Conservation (phyloP, 139 green algal genomes). For the Tetraselmis striata region DNA sequence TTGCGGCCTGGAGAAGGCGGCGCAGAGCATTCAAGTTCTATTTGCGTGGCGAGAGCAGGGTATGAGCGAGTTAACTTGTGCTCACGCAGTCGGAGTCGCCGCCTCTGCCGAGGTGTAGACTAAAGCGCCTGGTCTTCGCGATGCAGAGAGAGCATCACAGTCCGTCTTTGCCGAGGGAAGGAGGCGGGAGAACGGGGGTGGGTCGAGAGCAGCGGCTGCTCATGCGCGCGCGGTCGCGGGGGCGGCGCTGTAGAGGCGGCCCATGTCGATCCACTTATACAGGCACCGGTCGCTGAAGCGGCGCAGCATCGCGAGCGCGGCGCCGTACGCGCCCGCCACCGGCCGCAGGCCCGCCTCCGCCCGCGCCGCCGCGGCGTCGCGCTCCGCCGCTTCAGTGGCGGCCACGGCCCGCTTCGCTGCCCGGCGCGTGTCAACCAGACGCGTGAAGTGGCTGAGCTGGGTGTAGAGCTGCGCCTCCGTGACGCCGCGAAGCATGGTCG, state of each 20-base stretch:
- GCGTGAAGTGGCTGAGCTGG: constrained; percentile 33
- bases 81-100: too few relatives aligned
- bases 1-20: too few relatives aligned
- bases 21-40: too few relatives aligned
- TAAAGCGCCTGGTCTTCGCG: too few relatives aligned
- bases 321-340: not conserved
- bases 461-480: constrained; percentile 57
- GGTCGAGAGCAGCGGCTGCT: too few relatives aligned
- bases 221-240: not conserved
- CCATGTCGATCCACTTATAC: not conserved
- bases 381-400: not conserved
- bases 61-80: too few relatives aligned
- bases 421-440: constrained; percentile 6
- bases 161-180: too few relatives aligned
- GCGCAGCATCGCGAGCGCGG: not conserved
- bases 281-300: not conserved
- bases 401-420: not conserved
- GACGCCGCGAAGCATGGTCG: constrained; percentile 33
- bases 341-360: not conserved
- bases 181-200: too few relatives aligned
- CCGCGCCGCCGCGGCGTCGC: not conserved
- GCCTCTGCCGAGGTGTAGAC: too few relatives aligned
- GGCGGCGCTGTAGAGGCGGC: not conserved
- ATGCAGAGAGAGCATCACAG: too few relatives aligned
- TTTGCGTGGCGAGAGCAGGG: too few relatives aligned